Evolutionary conservation across 148 eudicot genomes (phyloP).

Genomic region (Amaranthus hypochondriacus): DNA sequence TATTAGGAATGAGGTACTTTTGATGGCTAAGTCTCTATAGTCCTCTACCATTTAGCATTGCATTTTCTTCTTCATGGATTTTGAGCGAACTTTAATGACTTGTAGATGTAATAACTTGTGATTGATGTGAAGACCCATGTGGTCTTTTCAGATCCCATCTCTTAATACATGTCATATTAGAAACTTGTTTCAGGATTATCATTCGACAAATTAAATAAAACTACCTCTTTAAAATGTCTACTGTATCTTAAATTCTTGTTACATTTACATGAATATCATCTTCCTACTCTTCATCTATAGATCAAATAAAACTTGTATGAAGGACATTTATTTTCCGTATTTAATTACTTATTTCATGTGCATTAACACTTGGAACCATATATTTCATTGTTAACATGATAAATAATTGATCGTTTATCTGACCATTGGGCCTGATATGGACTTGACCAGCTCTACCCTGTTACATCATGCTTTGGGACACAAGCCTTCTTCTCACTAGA

Average conservation of each 20-base stretch:
- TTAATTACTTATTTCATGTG: too few species aligned
- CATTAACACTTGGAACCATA: too few species aligned
- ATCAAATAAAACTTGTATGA: too few species aligned
- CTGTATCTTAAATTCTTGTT: too few species aligned
- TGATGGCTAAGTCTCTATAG: conserved; percentile 17
- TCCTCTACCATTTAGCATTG: neutral
- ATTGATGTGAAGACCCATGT: neutral
- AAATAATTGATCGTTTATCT: neutral
- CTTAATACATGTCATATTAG: neutral
- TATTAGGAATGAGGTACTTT: conserved; percentile 83
- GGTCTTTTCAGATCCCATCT: neutral
- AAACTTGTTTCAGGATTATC: neutral
- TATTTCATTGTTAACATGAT: neutral
- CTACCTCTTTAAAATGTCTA: too few species aligned
- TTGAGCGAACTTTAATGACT: neutral
- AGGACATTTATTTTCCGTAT: too few species aligned
- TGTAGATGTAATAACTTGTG: neutral
- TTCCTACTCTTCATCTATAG: neutral
- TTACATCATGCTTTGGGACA: conserved; percentile 56
- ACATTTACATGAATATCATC: neutral
- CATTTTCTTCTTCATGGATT: conserved; percentile 4
- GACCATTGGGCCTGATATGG: neutral
- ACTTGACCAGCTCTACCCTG: conserved; percentile 66
- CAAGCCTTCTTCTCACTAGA: conserved; percentile 64
- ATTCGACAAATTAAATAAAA: neutral